phyloP scores from a whole-genome alignment of 495 filamentous ascomycete genomes.

The Hyaloscypha hepaticicola region DNA sequence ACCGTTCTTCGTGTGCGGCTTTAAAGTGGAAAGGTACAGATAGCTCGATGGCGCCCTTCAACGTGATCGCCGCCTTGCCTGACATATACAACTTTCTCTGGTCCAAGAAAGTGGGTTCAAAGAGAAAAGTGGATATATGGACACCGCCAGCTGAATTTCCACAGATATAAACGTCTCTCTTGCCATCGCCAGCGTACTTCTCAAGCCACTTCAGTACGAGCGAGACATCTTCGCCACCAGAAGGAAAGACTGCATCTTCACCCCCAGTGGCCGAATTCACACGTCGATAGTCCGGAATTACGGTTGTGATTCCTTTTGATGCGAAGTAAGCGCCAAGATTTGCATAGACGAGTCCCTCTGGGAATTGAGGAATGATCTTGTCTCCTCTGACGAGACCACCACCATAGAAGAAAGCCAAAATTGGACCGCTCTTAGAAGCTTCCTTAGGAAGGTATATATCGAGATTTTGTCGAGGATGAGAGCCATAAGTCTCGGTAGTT shows the following conservation, averaged over 20 bases:
- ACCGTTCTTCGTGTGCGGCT: constrained; percentile 14
- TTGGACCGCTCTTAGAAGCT: constrained; percentile 25
- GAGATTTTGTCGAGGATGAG: constrained; percentile 39
- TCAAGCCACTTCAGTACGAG: constrained; percentile 40
- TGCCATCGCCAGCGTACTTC: constrained; percentile 26
- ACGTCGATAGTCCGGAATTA: constrained; percentile 43
- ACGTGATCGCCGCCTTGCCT: constrained; percentile 28
- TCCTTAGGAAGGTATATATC: constrained; percentile 40
- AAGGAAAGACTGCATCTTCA: constrained; percentile 21
- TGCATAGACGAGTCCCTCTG: constrained; percentile 36
- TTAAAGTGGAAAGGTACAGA: constrained; percentile 42
- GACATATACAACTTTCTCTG: constrained; percentile 29
- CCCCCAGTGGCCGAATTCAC: constrained; percentile 27
- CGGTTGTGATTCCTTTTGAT: constrained; percentile 35
- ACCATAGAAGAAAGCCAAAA: constrained; percentile 45
- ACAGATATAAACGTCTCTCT: constrained; percentile 39
- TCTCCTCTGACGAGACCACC: constrained; percentile 41
- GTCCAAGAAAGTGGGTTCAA: constrained; percentile 33
- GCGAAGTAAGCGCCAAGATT: constrained; percentile 47
- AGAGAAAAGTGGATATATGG: constrained; percentile 39
- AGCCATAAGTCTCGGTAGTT: constrained; percentile 38
- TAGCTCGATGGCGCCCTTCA: constrained; percentile 37
- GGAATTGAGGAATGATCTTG: constrained; percentile 33
- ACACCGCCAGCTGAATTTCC: constrained; percentile 47
- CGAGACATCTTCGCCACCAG: constrained; percentile 35